A percentile compares a stretch with the other conserved stretches of the same genome.
phyloP scores from a whole-genome alignment of 345 rosid genomes.

The Reutealis trisperma region DNA sequence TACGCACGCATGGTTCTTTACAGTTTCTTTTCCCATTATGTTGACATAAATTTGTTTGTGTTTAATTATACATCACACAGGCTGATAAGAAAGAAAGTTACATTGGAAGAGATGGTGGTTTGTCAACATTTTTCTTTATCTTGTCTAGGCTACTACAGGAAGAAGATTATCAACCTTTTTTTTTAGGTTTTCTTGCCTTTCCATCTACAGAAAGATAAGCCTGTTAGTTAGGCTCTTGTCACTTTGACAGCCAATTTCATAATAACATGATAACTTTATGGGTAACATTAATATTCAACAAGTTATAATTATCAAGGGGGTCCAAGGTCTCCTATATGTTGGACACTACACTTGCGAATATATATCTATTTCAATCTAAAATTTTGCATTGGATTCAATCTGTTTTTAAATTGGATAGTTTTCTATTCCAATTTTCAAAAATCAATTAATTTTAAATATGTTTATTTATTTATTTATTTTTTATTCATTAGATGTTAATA shows the following conservation, averaged over 20 bases:
- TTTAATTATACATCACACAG: not conserved
- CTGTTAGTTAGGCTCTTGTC: conserved; percentile 3
- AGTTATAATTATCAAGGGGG: too few relatives aligned
- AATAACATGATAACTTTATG: not conserved
- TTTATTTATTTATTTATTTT: too few relatives aligned
- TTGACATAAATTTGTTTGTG: not conserved
- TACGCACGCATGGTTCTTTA: too few relatives aligned
- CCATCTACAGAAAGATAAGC: not conserved
- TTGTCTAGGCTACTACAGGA: not conserved
- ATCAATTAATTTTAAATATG: not conserved
- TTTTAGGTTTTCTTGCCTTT: not conserved
- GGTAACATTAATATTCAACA: not conserved
- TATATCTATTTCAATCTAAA: too few relatives aligned
- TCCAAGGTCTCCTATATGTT: too few relatives aligned
- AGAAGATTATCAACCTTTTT: not conserved
- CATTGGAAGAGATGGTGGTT: not conserved
- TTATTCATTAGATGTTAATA: too few relatives aligned
- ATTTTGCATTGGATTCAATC: too few relatives aligned
- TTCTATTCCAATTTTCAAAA: not conserved
- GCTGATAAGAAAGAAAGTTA: not conserved
- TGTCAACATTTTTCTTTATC: not conserved
- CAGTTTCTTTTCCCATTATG: too few relatives aligned
- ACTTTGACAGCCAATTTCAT: not conserved
- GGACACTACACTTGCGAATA: too few relatives aligned
- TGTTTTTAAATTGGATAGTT: too few relatives aligned